phyloP scores from a whole-genome alignment of 768 basidiomycete species.

The Tylopilus subfusipes region DNA sequence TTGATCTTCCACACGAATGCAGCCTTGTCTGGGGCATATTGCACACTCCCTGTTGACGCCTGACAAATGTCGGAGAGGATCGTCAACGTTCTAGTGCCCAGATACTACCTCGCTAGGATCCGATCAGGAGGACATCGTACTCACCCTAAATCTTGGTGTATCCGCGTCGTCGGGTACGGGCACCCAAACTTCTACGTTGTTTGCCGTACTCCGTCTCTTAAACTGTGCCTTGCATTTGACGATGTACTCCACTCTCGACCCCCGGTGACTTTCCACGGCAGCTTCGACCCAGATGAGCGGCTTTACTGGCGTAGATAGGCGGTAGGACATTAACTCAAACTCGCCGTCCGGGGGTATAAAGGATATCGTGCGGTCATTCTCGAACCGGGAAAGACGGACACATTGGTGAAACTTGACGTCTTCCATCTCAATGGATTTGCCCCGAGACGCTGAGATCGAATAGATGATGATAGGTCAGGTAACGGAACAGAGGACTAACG shows the following conservation, averaged over 20 bases:
- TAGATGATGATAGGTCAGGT: background rate
- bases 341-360: slow-evolving; percentile 99
- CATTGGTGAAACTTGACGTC: slow-evolving; percentile 99
- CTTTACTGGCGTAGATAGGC: slow-evolving; percentile 94
- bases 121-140: background rate
- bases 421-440: slow-evolving; percentile 99
- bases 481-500: background rate
- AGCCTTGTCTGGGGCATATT: slow-evolving; percentile 97
- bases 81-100: background rate
- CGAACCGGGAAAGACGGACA: slow-evolving; percentile 93
- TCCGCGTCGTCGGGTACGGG: slow-evolving; percentile 99
- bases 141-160: slow-evolving; percentile 91
- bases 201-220: slow-evolving; percentile 93
- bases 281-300: slow-evolving; percentile 95
- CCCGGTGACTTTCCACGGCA: slow-evolving; percentile 88
- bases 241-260: slow-evolving; percentile 93
- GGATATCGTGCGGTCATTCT: slow-evolving; percentile 97
- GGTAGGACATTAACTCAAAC: slow-evolving; percentile 97
- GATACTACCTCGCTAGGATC: background rate
- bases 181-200: slow-evolving; percentile 98
- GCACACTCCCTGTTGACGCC: slow-evolving; percentile 94
- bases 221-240: slow-evolving; percentile 97
- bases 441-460: slow-evolving; percentile 45
- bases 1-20: slow-evolving; percentile 99
- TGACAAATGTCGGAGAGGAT: slow-evolving; percentile 28